These are phyloP conservation scores for Morella rubra DNA, from an alignment of 306 rosid genomes.

Conservation along the genomic window DNA sequence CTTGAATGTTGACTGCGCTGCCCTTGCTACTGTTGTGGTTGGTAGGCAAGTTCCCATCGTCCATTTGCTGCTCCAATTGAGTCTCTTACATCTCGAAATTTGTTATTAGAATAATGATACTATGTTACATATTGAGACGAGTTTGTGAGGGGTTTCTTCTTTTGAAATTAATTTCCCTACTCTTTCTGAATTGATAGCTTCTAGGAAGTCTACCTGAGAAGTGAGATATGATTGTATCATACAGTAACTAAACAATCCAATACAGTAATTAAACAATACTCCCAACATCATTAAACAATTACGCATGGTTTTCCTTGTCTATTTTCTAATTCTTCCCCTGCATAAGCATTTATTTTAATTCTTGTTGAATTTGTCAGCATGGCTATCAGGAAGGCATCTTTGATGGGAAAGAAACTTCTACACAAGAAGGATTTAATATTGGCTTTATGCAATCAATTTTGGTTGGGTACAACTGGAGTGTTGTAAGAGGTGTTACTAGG, in stretches of 20 bases:
- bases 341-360: neutral
- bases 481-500: constrained; percentile 87
- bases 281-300: neutral
- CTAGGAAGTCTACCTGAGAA: neutral
- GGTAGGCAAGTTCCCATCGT: constrained; percentile 78
- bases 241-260: constrained; percentile 40
- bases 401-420: constrained; percentile 78
- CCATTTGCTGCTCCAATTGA: constrained; percentile 71
- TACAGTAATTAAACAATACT: too few relatives aligned
- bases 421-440: constrained; percentile 81
- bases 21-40: constrained; percentile 82
- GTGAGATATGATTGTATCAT: constrained; percentile 40
- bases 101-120: constrained; percentile 13
- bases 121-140: too few relatives aligned
- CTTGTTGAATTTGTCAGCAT: constrained; percentile 35
- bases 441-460: constrained; percentile 74
- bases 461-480: constrained; percentile 66
- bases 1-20: constrained; percentile 76
- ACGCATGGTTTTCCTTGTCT: constrained; percentile 6
- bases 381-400: constrained; percentile 84
- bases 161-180: too few relatives aligned
- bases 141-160: too few relatives aligned
- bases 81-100: constrained; percentile 20
- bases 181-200: too few relatives aligned
- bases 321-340: constrained; percentile 10